These are phyloP conservation scores for Ceratocystis colombiana DNA, from an alignment of 2,329 filamentous ascomycete genomes.

Conservation along the genomic window DNA sequence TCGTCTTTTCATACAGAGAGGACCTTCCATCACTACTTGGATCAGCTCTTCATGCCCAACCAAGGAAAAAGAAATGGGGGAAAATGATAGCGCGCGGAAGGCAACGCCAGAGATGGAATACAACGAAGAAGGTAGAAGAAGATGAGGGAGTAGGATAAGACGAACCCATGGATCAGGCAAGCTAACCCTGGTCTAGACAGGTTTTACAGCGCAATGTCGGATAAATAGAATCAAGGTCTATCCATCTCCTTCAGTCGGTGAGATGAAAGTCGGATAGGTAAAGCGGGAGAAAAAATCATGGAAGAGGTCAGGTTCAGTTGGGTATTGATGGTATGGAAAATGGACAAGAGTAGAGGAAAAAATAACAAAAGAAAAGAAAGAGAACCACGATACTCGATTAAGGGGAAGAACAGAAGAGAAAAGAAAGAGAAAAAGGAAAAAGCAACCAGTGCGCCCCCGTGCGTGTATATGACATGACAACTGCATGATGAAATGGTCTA, in stretches of 20 bases:
- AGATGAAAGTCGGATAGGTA: background rate
- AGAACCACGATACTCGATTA: constrained; percentile 26
- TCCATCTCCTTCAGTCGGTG: background rate
- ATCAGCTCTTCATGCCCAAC: constrained; percentile 1
- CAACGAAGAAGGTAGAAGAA: constrained; percentile 14
- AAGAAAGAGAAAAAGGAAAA: constrained; percentile 29
- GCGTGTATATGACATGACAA: constrained; percentile 28
- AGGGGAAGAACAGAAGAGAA: constrained; percentile 28
- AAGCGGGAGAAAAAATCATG: constrained; percentile 13
- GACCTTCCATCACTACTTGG: constrained; percentile 16
- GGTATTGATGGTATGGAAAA: constrained; percentile 28
- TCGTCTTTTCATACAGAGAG: constrained; percentile 24
- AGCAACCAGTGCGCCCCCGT: constrained; percentile 24
- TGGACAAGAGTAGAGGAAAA: constrained; percentile 28
- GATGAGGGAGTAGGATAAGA: constrained; percentile 16
- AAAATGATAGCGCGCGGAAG: background rate
- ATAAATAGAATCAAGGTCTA: background rate
- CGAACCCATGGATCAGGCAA: constrained; percentile 7
- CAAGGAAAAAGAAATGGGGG: constrained; percentile 3
- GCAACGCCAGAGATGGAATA: background rate
- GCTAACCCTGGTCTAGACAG: constrained; percentile 1
- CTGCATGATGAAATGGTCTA: constrained; percentile 43
- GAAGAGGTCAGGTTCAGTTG: constrained; percentile 24
- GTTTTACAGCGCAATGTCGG: constrained; percentile 7
- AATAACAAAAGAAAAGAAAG: constrained; percentile 27